These are phyloP conservation scores for Linnemannia elongata DNA, from an alignment of 192 early-diverging fungal genomes.

Conservation along the genomic window DNA sequence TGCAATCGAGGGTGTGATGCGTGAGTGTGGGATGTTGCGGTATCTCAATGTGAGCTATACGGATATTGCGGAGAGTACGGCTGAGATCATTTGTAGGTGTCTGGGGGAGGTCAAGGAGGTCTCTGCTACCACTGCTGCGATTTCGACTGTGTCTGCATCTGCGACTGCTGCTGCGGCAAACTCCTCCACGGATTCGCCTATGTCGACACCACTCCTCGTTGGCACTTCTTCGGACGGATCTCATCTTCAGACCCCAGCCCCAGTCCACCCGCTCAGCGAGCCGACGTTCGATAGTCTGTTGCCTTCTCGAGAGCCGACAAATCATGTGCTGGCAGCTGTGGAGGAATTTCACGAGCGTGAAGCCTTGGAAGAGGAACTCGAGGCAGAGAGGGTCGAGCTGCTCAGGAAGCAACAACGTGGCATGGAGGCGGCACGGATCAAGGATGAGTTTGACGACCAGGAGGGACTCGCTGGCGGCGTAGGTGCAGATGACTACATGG, in stretches of 20 bases:
- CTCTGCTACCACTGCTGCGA: neutral
- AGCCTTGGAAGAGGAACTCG: neutral
- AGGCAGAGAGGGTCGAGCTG: conserved; percentile 23
- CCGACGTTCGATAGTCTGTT: neutral
- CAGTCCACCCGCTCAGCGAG: neutral
- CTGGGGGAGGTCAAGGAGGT: conserved; percentile 32
- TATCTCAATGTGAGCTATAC: conserved; percentile 54
- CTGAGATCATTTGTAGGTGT: conserved; percentile 35
- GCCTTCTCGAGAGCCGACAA: neutral
- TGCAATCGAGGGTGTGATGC: conserved; percentile 42
- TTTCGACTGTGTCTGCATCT: neutral
- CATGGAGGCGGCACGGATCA: conserved; percentile 7
- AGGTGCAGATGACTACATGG: conserved; percentile 26
- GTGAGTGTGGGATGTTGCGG: conserved; percentile 42
- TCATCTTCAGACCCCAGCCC: conserved; percentile 27
- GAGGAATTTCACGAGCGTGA: neutral
- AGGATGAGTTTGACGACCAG: conserved; percentile 18
- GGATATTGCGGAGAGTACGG: conserved; percentile 34
- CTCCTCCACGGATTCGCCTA: neutral
- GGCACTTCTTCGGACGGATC: neutral
- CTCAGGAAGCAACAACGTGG: conserved; percentile 29
- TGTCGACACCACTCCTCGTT: conserved; percentile 5
- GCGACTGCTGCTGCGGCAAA: neutral
- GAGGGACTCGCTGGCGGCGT: neutral
- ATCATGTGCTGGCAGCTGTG: neutral